Evolutionary conservation across 371 early-diverging fungal genomes (phyloP), one percentile per base, ranked within the genome.

Genomic region (Phascolomyces articulosus): DNA sequence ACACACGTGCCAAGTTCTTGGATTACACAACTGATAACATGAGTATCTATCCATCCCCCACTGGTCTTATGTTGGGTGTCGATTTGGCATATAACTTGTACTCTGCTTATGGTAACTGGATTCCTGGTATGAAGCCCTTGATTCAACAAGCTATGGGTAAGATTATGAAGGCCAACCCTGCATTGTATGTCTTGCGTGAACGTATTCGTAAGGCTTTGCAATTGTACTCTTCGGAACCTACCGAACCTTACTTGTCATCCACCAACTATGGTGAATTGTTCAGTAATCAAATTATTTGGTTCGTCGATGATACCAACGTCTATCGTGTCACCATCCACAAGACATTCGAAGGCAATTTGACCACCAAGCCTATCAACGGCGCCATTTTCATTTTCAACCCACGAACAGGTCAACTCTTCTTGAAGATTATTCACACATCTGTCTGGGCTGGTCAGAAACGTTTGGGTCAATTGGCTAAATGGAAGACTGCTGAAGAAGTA

Each of bases 401-500:
- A 55, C 91, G 96, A 67, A 98, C 97, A 13, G 99, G 99, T 57
- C 98, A 98, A 76, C 86, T 98, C 58, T 99, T 97, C 87, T 85
- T 98, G 74, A 98, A 98, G 89, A 96, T 98, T 70, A 98, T 99
- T 82, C 98, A 99, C 74, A 96, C 98, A 2, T 96, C 97, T 13
- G 98, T 98, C 27, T 99, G 98, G 98, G 97, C 98, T 24, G 98
- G 98, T 56, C 98, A 99, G 78, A 97, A 98, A 75, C 96, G 98
- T 84, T 85, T 98, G 27, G 98, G 97, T 69, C 99, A 98, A 83
- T 83, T 98, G 74, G 98, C 98, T 57, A 97, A 98, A 69, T 97
- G 98, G 99, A 98, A 97, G 89, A 98, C 97, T 4, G 98, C 98
- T 11, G 98, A 98, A 91, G 98, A 97, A 94, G 97, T 97, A 0